Evolutionary conservation across 495 filamentous ascomycete species (phyloP), one percentile per base, ranked within the genome.

Genomic region (Penicillium chermesinum): DNA sequence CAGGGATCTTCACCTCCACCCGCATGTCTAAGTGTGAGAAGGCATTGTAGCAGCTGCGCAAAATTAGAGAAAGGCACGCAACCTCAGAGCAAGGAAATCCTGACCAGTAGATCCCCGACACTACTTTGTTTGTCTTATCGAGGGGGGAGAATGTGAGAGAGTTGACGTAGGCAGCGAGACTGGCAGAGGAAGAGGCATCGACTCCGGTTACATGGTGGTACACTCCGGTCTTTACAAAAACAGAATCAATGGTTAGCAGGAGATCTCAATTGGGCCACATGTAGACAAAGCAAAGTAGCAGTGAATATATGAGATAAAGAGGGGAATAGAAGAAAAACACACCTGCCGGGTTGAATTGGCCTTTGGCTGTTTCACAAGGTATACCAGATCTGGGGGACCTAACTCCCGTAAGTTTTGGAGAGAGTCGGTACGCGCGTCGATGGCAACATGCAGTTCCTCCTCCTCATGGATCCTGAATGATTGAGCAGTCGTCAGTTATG

Each of bases 181-280:
- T 96, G 16, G 93, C 93, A 25, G 94, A 97, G 7, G 91, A 96
- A 35, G 93, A 98, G 30, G 94, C 93, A 66, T 98, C 93, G 50
- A 96, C 85, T 44, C 93, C 93, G 41, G 91, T 96, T 59, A 96
- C 93, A 85, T 97, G 91, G 68, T 98, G 93, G 66, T 98, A 98
- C 41, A 95, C 83, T 19, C 91, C 93, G 53, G 80, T 82, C 88
- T 97, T 57, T 12, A 18, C 36, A 7, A 44, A 46, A 10, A 20
- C 18, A 53, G 32, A 33, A 19, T 55, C 16, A 22, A 36, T 49
- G 41, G 41, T 55, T 15, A 47, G 37, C 27, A 9, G 32, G 9
- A 20, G 13, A 33, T 7, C n/a, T n/a, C n/a, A n/a, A n/a, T n/a
- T n/a, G n/a, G n/a, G n/a, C n/a, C n/a, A n/a, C n/a, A n/a, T n/a